Evolutionary conservation across 2,329 filamentous ascomycete species (phyloP).

Genomic region (Thermothelomyces thermophilus): DNA sequence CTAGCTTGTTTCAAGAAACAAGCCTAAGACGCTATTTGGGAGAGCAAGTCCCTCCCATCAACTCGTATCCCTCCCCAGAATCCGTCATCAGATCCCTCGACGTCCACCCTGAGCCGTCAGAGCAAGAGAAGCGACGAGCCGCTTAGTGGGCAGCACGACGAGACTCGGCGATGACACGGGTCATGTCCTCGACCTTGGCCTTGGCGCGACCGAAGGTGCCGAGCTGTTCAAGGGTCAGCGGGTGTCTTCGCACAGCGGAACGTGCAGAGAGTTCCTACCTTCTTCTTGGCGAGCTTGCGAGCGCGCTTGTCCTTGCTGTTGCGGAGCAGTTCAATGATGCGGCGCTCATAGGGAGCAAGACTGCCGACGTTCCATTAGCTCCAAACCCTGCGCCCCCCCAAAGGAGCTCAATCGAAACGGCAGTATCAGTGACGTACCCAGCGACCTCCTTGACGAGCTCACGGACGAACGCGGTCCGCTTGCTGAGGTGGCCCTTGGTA

Average conservation of each 20-base stretch:
- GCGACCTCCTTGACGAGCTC: slow-evolving; percentile 99
- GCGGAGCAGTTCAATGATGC: slow-evolving; percentile 97
- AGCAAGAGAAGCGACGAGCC: slow-evolving; percentile 3
- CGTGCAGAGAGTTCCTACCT: slow-evolving; percentile 65
- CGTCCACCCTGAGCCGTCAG: slow-evolving; percentile 6
- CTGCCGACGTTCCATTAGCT: slow-evolving; percentile 34
- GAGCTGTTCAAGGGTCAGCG: slow-evolving; percentile 52
- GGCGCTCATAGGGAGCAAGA: slow-evolving; percentile 93
- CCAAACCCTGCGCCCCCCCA: not conserved
- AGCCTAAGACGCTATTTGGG: slow-evolving; percentile 3
- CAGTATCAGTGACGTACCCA: slow-evolving; percentile 55
- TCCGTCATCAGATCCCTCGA: slow-evolving; percentile 14
- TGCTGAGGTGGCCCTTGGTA: slow-evolving; percentile 94
- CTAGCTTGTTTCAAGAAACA: not conserved
- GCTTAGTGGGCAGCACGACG: slow-evolving; percentile 58
- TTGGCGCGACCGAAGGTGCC: slow-evolving; percentile 98
- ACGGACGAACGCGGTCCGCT: slow-evolving; percentile 94
- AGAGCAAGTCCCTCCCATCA: not conserved
- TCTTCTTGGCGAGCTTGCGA: slow-evolving; percentile 98
- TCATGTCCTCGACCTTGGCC: slow-evolving; percentile 99
- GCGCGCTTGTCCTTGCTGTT: slow-evolving; percentile 99
- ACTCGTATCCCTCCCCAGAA: slow-evolving; percentile 12
- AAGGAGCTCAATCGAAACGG: not conserved
- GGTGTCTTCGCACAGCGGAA: not conserved
- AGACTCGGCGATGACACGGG: slow-evolving; percentile 95